phyloP scores from a whole-genome alignment of 2,329 filamentous ascomycete genomes.

The Claviceps monticola region DNA sequence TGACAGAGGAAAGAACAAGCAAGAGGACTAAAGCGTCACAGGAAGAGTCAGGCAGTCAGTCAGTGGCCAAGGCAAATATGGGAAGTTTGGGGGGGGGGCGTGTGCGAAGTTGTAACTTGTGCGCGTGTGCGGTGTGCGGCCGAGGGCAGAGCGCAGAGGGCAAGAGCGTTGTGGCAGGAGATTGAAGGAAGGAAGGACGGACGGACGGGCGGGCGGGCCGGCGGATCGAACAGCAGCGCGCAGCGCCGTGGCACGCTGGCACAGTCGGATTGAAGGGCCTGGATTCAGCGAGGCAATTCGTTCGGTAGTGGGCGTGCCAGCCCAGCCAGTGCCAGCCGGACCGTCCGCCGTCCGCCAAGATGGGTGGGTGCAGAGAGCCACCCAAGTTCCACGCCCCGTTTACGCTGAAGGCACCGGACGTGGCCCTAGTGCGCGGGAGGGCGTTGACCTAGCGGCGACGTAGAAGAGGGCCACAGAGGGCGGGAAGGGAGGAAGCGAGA shows the following conservation, averaged over 20 bases:
- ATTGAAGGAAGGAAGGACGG: not conserved
- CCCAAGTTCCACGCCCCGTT: not conserved
- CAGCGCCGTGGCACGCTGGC: not conserved
- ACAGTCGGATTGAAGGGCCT: not conserved
- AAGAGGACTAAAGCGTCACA: constrained; percentile 6
- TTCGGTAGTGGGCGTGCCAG: not conserved
- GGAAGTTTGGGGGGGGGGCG: not conserved
- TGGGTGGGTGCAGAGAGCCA: not conserved
- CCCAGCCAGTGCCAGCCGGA: not conserved
- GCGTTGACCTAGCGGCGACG: constrained; percentile 2
- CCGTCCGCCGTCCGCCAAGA: not conserved
- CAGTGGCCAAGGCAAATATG: not conserved
- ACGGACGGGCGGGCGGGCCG: not conserved
- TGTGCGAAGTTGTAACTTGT: not conserved
- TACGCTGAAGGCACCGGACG: not conserved
- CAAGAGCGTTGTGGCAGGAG: not conserved
- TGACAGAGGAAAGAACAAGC: constrained; percentile 9
- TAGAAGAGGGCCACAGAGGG: constrained; percentile 3
- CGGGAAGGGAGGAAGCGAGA: constrained; percentile 4
- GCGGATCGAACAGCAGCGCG: not conserved
- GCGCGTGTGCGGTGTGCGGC: not conserved
- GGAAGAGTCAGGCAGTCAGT: not conserved
- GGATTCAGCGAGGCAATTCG: not conserved
- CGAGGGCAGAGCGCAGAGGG: not conserved
- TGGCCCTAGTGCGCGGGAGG: not conserved